These are phyloP conservation scores for Hippophae tibetana DNA, from an alignment of 306 rosid species.

Conservation along the genomic window DNA sequence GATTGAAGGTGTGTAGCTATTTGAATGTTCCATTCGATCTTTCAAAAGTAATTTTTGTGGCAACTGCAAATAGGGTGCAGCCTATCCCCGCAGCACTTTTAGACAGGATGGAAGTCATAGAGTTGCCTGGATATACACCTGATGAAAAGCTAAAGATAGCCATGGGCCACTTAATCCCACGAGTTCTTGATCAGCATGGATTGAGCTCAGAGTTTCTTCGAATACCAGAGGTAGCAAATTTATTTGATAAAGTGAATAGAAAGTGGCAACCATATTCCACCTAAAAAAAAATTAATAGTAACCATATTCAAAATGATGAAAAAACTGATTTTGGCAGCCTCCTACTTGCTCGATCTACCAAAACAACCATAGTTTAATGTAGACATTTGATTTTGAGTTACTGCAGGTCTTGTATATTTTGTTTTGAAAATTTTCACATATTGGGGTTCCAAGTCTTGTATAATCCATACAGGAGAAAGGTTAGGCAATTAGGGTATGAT, in stretches of 20 bases:
- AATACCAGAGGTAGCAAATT: conserved; percentile 76
- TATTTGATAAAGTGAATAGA: neutral
- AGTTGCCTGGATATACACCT: conserved; percentile 93
- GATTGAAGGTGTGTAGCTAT: conserved; percentile 52
- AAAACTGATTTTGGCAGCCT: too few relatives aligned
- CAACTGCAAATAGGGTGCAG: conserved; percentile 89
- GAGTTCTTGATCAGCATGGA: conserved; percentile 95
- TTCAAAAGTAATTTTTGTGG: conserved; percentile 83
- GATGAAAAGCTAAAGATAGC: conserved; percentile 96
- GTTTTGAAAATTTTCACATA: too few relatives aligned
- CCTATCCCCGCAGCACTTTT: conserved; percentile 91
- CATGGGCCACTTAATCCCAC: conserved; percentile 76
- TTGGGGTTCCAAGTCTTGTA: too few relatives aligned
- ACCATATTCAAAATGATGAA: too few relatives aligned
- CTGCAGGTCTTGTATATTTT: too few relatives aligned
- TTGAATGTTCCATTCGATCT: conserved; percentile 98
- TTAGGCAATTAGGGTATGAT: too few relatives aligned
- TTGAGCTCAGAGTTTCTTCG: conserved; percentile 74
- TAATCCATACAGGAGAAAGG: too few relatives aligned
- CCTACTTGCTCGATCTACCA: too few relatives aligned
- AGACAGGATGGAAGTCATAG: conserved; percentile 99
- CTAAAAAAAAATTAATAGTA: too few relatives aligned
- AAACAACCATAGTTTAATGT: too few relatives aligned
- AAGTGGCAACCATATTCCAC: neutral
- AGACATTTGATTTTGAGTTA: too few relatives aligned